phyloP scores from a whole-genome alignment of 2,329 filamentous ascomycete species.

The Xylariaceae sp. region DNA sequence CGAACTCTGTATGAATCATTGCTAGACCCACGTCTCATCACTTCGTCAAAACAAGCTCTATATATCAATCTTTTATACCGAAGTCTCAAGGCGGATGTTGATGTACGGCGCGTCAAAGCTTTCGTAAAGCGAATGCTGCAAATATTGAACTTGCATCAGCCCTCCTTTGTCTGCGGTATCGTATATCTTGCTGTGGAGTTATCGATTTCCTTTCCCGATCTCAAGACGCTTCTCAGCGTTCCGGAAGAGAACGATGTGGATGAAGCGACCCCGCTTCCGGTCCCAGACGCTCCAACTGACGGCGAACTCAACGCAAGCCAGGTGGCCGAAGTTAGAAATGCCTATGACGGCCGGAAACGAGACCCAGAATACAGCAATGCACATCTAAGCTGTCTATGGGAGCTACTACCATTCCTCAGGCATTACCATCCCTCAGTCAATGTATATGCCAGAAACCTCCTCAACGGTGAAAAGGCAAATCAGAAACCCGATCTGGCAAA shows the following conservation, averaged over 20 bases:
- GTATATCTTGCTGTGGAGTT: constrained; percentile 83
- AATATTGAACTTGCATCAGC: constrained; percentile 79
- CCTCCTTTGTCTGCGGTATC: constrained; percentile 88
- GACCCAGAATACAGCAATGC: constrained; percentile 90
- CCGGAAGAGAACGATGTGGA: constrained; percentile 71
- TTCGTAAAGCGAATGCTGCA: constrained; percentile 93
- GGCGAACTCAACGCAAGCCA: constrained; percentile 19
- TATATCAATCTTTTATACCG: constrained; percentile 91
- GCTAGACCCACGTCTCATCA: constrained; percentile 78
- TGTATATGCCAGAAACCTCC: constrained; percentile 69
- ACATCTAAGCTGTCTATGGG: constrained; percentile 91
- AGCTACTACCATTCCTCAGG: constrained; percentile 70
- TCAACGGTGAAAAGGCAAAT: constrained; percentile 64
- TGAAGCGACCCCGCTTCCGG: constrained; percentile 55
- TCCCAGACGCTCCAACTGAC: constrained; percentile 34
- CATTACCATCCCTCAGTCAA: constrained; percentile 94
- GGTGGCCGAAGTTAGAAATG: constrained; percentile 28
- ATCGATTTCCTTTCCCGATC: constrained; percentile 69
- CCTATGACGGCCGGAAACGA: constrained; percentile 84
- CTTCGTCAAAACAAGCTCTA: constrained; percentile 89
- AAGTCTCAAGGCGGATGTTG: constrained; percentile 83
- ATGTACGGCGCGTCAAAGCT: constrained; percentile 85
- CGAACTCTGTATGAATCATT: constrained; percentile 92
- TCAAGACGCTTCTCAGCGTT: constrained; percentile 72
- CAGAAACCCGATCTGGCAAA: constrained; percentile 86